These are phyloP conservation scores for Cytospora schulzeri DNA, from an alignment of 2,329 filamentous ascomycete species.

Conservation along the genomic window DNA sequence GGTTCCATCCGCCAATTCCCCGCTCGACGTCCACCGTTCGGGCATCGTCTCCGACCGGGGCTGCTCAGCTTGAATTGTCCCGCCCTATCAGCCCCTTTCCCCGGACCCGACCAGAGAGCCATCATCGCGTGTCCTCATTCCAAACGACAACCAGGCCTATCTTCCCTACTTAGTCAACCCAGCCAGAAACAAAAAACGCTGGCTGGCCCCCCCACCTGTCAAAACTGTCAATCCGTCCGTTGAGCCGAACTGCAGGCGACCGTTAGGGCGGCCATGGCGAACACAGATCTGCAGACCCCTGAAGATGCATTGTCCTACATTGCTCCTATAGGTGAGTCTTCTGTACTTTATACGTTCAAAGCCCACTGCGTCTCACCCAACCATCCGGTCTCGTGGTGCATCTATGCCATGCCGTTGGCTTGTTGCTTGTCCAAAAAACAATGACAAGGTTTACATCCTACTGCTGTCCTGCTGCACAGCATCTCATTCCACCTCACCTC, in stretches of 20 bases:
- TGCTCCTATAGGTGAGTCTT: conserved; percentile 58
- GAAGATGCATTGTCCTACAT: conserved; percentile 52
- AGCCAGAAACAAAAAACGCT: background rate
- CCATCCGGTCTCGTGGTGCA: conserved; percentile 53
- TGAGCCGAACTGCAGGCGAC: conserved; percentile 13
- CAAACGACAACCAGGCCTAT: background rate
- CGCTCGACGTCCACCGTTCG: background rate
- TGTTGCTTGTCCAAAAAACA: conserved; percentile 31
- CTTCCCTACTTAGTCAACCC: conserved; percentile 14
- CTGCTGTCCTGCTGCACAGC: conserved; percentile 29
- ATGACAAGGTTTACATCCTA: conserved; percentile 28
- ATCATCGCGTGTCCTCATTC: conserved; percentile 1
- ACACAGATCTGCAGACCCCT: conserved; percentile 48
- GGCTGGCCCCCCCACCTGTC: no score
- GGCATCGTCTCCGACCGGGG: background rate
- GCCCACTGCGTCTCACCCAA: conserved; percentile 42
- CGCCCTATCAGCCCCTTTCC: background rate
- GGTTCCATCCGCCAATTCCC: background rate
- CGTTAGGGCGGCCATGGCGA: conserved; percentile 42
- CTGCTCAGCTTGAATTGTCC: background rate
- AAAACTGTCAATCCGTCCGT: background rate
- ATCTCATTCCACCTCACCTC: conserved; percentile 29
- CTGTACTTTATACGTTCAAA: conserved; percentile 26
- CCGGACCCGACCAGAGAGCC: background rate
- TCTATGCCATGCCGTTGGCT: conserved; percentile 49